Evolutionary conservation across 345 rosid genomes (phyloP).

Genomic region (Iberis pinnata): DNA sequence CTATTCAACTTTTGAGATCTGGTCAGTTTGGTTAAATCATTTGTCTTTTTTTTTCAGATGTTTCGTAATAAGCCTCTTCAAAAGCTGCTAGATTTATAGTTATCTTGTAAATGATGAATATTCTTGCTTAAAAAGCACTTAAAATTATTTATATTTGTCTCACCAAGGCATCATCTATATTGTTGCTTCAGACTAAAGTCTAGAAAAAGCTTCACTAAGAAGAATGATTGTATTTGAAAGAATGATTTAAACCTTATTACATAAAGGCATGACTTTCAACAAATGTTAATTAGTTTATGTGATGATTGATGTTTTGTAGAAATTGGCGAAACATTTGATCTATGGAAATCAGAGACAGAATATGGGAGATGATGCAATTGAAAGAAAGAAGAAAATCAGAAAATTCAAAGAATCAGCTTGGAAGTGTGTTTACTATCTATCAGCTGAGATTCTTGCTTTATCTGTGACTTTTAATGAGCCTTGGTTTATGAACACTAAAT

Average conservation of each 20-base stretch:
- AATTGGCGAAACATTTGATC: constrained; percentile 45
- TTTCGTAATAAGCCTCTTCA: no score
- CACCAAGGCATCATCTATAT: no score
- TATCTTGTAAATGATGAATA: no score
- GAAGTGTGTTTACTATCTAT: constrained; percentile 75
- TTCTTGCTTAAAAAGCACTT: no score
- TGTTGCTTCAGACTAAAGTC: constrained; percentile 15
- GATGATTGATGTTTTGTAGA: constrained; percentile 40
- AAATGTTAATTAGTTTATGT: not conserved
- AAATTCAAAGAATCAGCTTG: constrained; percentile 92
- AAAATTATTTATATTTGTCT: no score
- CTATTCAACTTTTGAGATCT: no score
- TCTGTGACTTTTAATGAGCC: constrained; percentile 62
- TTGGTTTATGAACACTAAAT: constrained; percentile 66
- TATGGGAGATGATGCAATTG: constrained; percentile 29
- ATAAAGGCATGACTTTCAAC: not conserved
- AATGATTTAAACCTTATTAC: constrained; percentile 2
- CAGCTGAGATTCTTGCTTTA: constrained; percentile 62
- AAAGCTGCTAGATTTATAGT: no score
- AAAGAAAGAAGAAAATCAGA: constrained; percentile 46
- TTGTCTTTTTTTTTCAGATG: no score
- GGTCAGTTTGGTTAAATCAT: no score
- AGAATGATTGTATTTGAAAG: not conserved
- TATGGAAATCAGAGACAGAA: constrained; percentile 43
- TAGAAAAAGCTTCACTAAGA: constrained; percentile 8